phyloP scores from a whole-genome alignment of 2,329 filamentous ascomycete species.

The Phyllosticta citrichinensis region DNA sequence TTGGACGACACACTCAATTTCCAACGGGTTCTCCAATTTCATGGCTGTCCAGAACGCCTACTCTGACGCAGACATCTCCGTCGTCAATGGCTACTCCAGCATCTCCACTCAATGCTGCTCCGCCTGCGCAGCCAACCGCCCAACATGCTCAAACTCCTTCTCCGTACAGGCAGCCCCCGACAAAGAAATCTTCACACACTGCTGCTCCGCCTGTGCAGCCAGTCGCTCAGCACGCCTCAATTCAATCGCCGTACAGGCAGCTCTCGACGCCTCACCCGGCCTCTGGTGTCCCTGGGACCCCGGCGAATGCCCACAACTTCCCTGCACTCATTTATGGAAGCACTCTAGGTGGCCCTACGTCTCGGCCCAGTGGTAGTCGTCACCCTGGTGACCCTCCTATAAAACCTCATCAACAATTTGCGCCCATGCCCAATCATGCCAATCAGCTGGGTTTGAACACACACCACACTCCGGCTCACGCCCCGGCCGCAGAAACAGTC shows the following conservation, averaged over 20 bases:
- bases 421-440: neutral
- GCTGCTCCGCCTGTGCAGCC: neutral
- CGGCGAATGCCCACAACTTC: neutral
- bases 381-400: neutral
- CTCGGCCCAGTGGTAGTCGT: too few relatives aligned
- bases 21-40: neutral
- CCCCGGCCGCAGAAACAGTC: neutral
- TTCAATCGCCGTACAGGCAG: neutral
- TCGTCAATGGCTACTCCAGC: neutral
- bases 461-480: neutral
- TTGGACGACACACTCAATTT: neutral
- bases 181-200: neutral
- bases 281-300: neutral
- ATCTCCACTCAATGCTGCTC: neutral
- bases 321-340: neutral
- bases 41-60: neutral
- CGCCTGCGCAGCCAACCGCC: neutral
- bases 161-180: neutral
- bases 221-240: neutral
- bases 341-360: neutral
- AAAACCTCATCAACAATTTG: neutral
- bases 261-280: neutral
- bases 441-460: neutral
- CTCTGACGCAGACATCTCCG: neutral
- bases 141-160: neutral